A percentile compares a stretch with the other conserved stretches of the same genome.
Evolutionary conservation across 345 rosid species (phyloP).

Genomic region (Bruguiera parviflora): DNA sequence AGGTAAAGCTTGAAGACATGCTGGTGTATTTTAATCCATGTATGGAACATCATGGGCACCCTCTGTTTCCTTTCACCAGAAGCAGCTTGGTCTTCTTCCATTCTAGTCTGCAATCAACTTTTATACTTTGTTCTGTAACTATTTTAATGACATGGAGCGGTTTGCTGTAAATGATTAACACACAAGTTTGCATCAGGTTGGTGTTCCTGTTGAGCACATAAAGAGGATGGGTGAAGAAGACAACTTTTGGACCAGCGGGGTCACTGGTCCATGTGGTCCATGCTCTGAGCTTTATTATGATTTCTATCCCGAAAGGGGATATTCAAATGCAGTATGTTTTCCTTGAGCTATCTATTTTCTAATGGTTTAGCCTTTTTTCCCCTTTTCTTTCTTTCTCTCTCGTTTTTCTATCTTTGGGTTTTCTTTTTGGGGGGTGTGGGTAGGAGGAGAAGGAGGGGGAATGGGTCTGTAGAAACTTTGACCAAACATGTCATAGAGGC

Average conservation of each 20-base stretch:
- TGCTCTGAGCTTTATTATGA: conserved; percentile 96
- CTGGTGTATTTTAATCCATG: no score
- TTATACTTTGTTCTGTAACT: not conserved
- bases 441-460: not conserved
- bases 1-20: no score
- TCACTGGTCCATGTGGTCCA: conserved; percentile 96
- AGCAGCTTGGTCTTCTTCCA: not conserved
- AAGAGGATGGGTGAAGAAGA: conserved; percentile 93
- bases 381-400: not conserved
- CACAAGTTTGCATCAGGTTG: conserved; percentile 45
- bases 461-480: not conserved
- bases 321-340: conserved; percentile 38
- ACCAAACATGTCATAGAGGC: not conserved
- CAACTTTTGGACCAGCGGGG: conserved; percentile 94
- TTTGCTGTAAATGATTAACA: conserved; percentile 10
- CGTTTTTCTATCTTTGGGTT: not conserved
- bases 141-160: not conserved
- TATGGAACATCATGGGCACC: no score
- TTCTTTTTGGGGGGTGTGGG: not conserved
- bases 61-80: not conserved
- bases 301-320: conserved; percentile 81
- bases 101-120: conserved; percentile 4
- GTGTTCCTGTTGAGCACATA: conserved; percentile 71
- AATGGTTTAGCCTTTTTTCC: no score
- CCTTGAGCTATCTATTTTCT: not conserved